These are phyloP conservation scores for Sphagnum tenellum DNA, from an alignment of 225 moss, liverwort and hornwort genomes.

Conservation along the genomic window DNA sequence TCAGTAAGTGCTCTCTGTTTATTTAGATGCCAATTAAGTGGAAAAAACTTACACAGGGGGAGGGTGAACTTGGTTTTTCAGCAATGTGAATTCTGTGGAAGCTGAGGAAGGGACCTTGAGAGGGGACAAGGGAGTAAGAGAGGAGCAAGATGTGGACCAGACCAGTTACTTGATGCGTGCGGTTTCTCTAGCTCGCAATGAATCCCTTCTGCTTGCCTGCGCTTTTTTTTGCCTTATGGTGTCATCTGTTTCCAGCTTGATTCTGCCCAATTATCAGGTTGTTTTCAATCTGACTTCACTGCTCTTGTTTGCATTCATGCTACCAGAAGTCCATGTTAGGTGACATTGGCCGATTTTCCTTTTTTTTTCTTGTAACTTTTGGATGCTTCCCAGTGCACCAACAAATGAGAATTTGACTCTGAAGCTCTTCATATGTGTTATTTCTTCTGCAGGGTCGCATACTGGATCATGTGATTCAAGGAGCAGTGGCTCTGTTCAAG, in stretches of 20 bases:
- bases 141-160: conserved; percentile 73
- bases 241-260: conserved; percentile 44
- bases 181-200: conserved; percentile 59
- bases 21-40: too few relatives aligned
- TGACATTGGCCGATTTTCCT: too few relatives aligned
- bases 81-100: not conserved
- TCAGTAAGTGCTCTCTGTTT: not conserved
- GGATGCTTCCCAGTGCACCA: too few relatives aligned
- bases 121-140: conserved; percentile 87
- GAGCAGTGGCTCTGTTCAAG: conserved; percentile 54
- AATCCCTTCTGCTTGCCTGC: conserved; percentile 44
- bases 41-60: too few relatives aligned
- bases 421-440: too few relatives aligned
- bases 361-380: too few relatives aligned
- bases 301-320: not conserved
- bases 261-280: conserved; percentile 58
- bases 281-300: not conserved
- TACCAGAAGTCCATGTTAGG: too few relatives aligned
- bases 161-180: conserved; percentile 76
- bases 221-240: conserved; percentile 60
- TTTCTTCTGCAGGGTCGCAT: conserved; percentile 75
- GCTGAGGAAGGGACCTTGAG: conserved; percentile 70
- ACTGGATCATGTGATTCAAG: conserved; percentile 81
- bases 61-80: too few relatives aligned
- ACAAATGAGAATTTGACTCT: too few relatives aligned